Conservation (phyloP, 108 stramenopile species). For the Fistulifera pelliculosa region DNA sequence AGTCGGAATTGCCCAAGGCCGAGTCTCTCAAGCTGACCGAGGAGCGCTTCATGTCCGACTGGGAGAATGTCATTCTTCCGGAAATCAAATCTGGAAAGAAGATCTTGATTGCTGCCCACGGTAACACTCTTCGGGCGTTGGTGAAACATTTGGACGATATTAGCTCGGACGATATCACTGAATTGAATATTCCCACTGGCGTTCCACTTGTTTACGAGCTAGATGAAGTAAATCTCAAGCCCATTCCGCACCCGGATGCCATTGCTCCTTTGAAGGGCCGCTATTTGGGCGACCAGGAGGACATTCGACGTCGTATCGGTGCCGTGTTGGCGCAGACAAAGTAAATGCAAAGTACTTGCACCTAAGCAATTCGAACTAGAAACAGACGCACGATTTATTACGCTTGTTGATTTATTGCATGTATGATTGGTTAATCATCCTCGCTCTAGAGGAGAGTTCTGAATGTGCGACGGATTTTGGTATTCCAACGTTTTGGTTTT, state of each 20-base stretch:
- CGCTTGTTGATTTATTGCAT: no score
- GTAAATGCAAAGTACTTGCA: constrained; percentile 18
- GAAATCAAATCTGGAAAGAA: constrained; percentile 88
- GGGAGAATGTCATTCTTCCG: constrained; percentile 84
- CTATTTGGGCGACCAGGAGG: constrained; percentile 88
- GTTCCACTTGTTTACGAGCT: constrained; percentile 92
- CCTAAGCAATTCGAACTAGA: no score
- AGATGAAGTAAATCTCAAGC: constrained; percentile 81
- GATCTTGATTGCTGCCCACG: constrained; percentile 97
- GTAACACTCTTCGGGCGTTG: constrained; percentile 96
- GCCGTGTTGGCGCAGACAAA: constrained; percentile 91
- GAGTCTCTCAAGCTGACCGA: constrained; percentile 88
- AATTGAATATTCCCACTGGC: constrained; percentile 96
- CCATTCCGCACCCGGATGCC: constrained; percentile 78
- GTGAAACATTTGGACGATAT: constrained; percentile 97
- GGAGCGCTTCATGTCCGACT: constrained; percentile 90
- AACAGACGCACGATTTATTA: no score
- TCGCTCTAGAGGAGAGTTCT: no score
- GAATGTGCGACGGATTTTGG: no score
- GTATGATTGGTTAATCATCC: no score
- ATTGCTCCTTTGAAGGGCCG: constrained; percentile 75
- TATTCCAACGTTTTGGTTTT: no score
- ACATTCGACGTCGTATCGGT: constrained; percentile 78
- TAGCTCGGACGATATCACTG: constrained; percentile 85
- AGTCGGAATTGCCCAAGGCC: constrained; percentile 56